A percentile compares a stretch with the other conserved stretches of the same genome.
phyloP scores from a whole-genome alignment of 2,329 filamentous ascomycete species.

The Cladophialophora immunda region DNA sequence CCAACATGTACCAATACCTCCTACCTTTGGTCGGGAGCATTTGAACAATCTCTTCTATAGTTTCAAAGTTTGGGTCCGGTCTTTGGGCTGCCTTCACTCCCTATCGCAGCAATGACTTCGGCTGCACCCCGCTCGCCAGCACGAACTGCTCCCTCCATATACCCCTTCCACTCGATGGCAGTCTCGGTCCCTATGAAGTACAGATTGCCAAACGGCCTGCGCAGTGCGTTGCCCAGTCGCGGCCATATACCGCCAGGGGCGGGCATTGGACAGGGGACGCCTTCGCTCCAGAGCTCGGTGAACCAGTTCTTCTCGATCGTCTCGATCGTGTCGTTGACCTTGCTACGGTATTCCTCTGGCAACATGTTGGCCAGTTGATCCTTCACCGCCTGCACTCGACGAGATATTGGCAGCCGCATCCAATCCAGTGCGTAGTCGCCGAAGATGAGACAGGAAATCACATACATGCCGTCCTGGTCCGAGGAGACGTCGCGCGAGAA shows the following conservation, averaged over 20 bases:
- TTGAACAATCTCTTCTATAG: no score
- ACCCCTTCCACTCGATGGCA: conserved; percentile 62
- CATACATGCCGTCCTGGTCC: conserved; percentile 37
- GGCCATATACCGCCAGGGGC: conserved; percentile 52
- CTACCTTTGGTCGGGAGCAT: not conserved
- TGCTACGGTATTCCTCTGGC: conserved; percentile 16
- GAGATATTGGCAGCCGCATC: conserved; percentile 23
- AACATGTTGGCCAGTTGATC: conserved; percentile 26
- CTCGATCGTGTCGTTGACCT: conserved; percentile 17
- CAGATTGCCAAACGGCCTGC: conserved; percentile 50
- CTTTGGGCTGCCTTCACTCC: not conserved
- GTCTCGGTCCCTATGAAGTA: conserved; percentile 66
- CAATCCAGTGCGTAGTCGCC: conserved; percentile 23
- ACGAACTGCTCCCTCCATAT: conserved; percentile 66
- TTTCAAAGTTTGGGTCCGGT: not conserved
- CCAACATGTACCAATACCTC: not conserved
- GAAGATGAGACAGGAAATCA: conserved; percentile 45
- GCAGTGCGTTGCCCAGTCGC: conserved; percentile 46
- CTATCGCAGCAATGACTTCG: conserved; percentile 52
- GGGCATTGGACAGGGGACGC: conserved; percentile 47
- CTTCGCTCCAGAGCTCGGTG: conserved; percentile 47
- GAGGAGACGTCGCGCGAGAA: conserved; percentile 56
- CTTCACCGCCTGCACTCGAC: conserved; percentile 22
- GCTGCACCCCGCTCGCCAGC: conserved; percentile 58
- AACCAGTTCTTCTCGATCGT: conserved; percentile 49